A percentile compares a stretch with the other conserved stretches of the same genome.
These are phyloP conservation scores for Rhinocladiella mackenziei DNA, from an alignment of 2,329 filamentous ascomycete genomes.

Conservation along the genomic window DNA sequence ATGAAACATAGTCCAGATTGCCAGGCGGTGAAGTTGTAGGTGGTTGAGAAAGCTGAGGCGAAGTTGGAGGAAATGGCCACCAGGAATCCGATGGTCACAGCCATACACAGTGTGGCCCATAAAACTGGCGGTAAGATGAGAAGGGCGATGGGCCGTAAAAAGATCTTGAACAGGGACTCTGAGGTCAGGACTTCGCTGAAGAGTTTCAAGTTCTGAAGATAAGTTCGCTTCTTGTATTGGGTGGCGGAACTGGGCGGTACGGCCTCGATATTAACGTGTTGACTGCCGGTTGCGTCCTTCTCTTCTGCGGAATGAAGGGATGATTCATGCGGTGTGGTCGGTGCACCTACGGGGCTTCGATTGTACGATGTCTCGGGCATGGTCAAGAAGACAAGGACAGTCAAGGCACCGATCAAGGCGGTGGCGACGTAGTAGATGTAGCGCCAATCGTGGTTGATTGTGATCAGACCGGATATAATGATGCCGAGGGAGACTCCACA, in stretches of 20 bases:
- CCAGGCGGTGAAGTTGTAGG: slow-evolving; percentile 34
- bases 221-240: slow-evolving; percentile 37
- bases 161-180: slow-evolving; percentile 48
- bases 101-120: slow-evolving; percentile 53
- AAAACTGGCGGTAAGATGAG: slow-evolving; percentile 52
- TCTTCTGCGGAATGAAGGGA: slow-evolving; percentile 1
- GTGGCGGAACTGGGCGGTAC: too few relatives aligned
- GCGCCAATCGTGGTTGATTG: slow-evolving; percentile 35
- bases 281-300: too few relatives aligned
- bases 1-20: slow-evolving; percentile 51
- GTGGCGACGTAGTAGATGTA: slow-evolving; percentile 44
- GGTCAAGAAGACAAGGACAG: slow-evolving; percentile 50
- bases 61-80: slow-evolving; percentile 37
- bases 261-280: too few relatives aligned
- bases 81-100: slow-evolving; percentile 54
- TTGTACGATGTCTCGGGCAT: slow-evolving; percentile 54
- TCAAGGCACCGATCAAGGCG: slow-evolving; percentile 48
- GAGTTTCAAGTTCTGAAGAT: slow-evolving; percentile 39
- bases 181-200: slow-evolving; percentile 43
- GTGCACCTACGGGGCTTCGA: slow-evolving; percentile 30
- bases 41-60: slow-evolving; percentile 29
- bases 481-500: slow-evolving; percentile 31
- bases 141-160: slow-evolving; percentile 49
- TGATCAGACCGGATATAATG: slow-evolving; percentile 35
- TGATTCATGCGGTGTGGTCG: not conserved